Base-by-base conservation (phyloP, 306 rosid genomes). In the Coriaria nepalensis region DNA sequence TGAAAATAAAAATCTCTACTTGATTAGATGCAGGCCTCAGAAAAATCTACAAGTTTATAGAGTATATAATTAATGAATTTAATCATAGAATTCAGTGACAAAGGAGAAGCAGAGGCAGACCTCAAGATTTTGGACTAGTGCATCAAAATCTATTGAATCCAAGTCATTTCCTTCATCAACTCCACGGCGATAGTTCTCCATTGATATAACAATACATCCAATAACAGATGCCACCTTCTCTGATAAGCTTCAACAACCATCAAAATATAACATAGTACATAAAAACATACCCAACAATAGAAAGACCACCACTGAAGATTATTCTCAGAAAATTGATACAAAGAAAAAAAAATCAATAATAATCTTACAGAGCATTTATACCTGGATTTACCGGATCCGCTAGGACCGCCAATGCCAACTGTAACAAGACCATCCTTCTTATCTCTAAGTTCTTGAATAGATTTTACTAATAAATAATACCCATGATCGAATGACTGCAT, bases 321-420 rank as follows among this genome's bases (percentile, higher is more conserved):
- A 20, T 20, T 20, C 29, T 3, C 15, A 47, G 15, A n/a, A 47
- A n/a, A 47, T 8, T 47, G 36, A 9, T 12, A 47, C 0, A 15
- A 20, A 20, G 29, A 20, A 20, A 20, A 20, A 20, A 20, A 47
- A 37, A 35, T 36, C 2, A 10, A 47, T 15, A 57, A 46, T 9
- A 42, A 45, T 9, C 7, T 4, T 2, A 35, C 2, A 35, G 35
- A 45, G 29, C 5, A 50, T 42, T 43, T 45, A 56, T 62, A 85
- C 86, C 98, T 92, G 47, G 98, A 64, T 82, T 92, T 92, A 59
- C 98, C 96, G 20, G 98, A 92, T 68, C 98, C 98, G 35, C 94
- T 77, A 13, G 98, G 93, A 65, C 98, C 98, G 47, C 98, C 96
- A 65, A 92, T 92, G 62, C 94, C 98, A 60, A 82, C 93, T 6